Base-by-base conservation (phyloP, 805 yeast species). In the Saccharomycopsis vini region DNA sequence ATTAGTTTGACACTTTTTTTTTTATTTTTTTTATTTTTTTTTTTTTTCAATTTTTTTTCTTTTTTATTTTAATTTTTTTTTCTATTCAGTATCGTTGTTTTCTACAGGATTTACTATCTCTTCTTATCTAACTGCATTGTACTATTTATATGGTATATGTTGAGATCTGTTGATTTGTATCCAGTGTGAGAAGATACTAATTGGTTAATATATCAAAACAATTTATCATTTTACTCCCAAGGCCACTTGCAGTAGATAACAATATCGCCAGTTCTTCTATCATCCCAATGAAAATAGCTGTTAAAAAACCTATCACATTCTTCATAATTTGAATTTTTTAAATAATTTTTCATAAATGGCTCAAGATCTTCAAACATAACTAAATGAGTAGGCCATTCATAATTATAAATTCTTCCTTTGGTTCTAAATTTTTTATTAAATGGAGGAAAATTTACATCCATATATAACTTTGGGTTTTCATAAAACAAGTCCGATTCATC, bases 401-500 rank as follows among this genome's bases (percentile, higher is more conserved):
- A 68, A 1, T 53, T 56, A 52, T 62, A 68, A 13, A 39, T 48
- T 28, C 50, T 54, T 2, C 56, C 60, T 1, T 60, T 59, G 10
- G 48, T 45, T 34, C 52, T 52, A 26, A 53, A 45, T 3, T 46
- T 45, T 39, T 51, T 52, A 36, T 54, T 52, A 41, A 50, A 53
- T 1, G 66, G 60, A 0, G 85, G 80, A 42, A 81, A 73, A 47
- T 77, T 68, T 1, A 54, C 49, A n/a, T 56, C 52, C n/a, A 89
- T 47, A 54, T 79, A 90, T n/a, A 42, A 45, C 0, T 50, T 45
- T 0, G 92, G 86, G 52, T 86, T 66, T 9, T 72, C 79, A 58
- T 84, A 92, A 51, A 92, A 81, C 42, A 63, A 63, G 57, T 92
- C 97, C 36, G 95, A 86, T 58, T 89, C 95, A 58, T 90, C 98